Percentiles rank a stretch among this genome's conserved stretches.
phyloP scores from a whole-genome alignment of 768 basidiomycete species.

The Boletus rubroflammeus region DNA sequence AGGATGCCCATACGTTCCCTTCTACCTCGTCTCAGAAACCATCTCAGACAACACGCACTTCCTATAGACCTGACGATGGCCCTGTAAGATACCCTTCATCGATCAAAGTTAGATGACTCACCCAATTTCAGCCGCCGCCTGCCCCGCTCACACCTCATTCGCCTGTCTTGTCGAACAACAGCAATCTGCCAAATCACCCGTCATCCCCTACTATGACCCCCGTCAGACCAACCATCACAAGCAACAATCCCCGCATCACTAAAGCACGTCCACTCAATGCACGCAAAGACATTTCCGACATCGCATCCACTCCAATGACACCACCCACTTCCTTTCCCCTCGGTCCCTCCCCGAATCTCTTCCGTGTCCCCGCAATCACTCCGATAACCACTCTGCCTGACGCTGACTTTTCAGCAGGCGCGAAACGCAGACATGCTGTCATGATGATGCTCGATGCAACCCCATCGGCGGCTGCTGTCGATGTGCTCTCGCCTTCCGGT shows the following conservation, averaged over 20 bases:
- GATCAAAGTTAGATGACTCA: slow-evolving; percentile 5
- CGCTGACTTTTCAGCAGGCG: slow-evolving; percentile 45
- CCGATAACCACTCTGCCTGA: slow-evolving; percentile 32
- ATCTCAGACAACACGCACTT: slow-evolving; percentile 11
- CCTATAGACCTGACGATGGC: slow-evolving; percentile 18
- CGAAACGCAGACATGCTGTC: slow-evolving; percentile 73
- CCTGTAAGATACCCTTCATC: slow-evolving; percentile 30
- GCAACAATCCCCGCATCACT: slow-evolving; percentile 21
- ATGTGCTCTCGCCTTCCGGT: slow-evolving; percentile 37
- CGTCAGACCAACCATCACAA: slow-evolving; percentile 12
- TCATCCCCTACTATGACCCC: slow-evolving; percentile 26
- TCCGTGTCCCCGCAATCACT: slow-evolving; percentile 25
- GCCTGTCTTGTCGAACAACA: slow-evolving; percentile 20
- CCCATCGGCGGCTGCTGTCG: slow-evolving; percentile 36
- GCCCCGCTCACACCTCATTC: slow-evolving; percentile 34
- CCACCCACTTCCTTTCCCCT: slow-evolving; percentile 22
- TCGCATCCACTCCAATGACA: slow-evolving; percentile 9
- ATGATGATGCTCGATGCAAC: slow-evolving; percentile 73
- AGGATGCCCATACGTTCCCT: slow-evolving; percentile 17
- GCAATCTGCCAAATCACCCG: slow-evolving; percentile 16
- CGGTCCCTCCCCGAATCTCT: slow-evolving; percentile 28
- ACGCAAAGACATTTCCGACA: slow-evolving; percentile 29
- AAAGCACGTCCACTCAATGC: slow-evolving; percentile 28
- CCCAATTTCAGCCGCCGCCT: slow-evolving; percentile 9
- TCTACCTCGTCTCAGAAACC: slow-evolving; percentile 18